Evolutionary conservation across 2,329 filamentous ascomycete genomes (phyloP).

Genomic region (Botrytis paeoniae): DNA sequence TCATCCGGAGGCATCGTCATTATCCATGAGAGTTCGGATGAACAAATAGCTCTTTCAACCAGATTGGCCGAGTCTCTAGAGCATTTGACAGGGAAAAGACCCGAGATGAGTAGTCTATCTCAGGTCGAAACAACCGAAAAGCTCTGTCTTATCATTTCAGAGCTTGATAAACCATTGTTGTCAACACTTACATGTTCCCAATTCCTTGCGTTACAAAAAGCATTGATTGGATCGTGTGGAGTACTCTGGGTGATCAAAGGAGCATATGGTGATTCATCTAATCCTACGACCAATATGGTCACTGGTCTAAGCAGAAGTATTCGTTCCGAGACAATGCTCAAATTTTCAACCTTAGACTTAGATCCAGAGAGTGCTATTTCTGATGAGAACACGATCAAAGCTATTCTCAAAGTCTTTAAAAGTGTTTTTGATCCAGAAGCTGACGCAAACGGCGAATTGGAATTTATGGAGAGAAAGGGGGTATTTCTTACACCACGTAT

Average conservation of each 20-base stretch:
- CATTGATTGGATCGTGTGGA: constrained; percentile 42
- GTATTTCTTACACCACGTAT: constrained; percentile 13
- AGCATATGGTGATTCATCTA: constrained; percentile 39
- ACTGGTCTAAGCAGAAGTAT: constrained; percentile 17
- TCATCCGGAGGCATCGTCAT: neutral
- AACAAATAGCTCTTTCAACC: neutral
- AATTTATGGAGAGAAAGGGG: constrained; percentile 9
- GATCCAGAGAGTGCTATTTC: neutral
- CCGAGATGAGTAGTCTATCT: constrained; percentile 27
- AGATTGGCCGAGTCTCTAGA: constrained; percentile 8
- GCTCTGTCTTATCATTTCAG: constrained; percentile 48
- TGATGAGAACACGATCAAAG: neutral
- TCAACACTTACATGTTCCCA: constrained; percentile 42
- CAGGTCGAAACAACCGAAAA: constrained; percentile 34
- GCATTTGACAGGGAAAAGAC: neutral
- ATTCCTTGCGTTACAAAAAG: constrained; percentile 44
- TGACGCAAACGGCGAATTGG: neutral
- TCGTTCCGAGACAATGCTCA: constrained; percentile 17
- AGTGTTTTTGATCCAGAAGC: neutral
- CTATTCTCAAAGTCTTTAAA: constrained; percentile 5
- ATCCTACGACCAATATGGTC: constrained; percentile 34
- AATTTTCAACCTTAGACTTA: constrained; percentile 18
- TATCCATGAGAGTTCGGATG: neutral
- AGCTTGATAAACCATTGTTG: constrained; percentile 41
- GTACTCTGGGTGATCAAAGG: constrained; percentile 51